These are phyloP conservation scores for Leptosphaerulina australis DNA, from an alignment of 2,329 filamentous ascomycete species.

Conservation along the genomic window DNA sequence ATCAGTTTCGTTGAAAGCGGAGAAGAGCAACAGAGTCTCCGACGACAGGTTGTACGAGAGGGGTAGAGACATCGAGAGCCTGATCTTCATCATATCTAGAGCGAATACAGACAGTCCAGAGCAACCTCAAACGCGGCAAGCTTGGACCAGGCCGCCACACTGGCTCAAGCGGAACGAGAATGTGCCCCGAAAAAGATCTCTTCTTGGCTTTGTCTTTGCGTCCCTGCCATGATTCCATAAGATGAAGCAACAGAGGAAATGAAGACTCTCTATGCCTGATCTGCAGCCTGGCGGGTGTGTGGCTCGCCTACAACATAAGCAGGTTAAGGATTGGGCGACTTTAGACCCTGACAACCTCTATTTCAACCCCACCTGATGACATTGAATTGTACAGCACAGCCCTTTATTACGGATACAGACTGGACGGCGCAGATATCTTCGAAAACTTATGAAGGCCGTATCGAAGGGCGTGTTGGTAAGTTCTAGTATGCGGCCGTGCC, in stretches of 20 bases:
- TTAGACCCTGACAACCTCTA: slow-evolving; percentile 7
- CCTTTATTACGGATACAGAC: neutral
- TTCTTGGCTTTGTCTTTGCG: neutral
- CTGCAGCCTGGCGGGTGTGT: slow-evolving; percentile 7
- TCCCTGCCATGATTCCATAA: slow-evolving; percentile 1
- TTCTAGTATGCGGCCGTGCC: slow-evolving; percentile 6
- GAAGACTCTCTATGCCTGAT: slow-evolving; percentile 6
- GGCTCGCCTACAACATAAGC: slow-evolving; percentile 6
- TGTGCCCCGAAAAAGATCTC: neutral
- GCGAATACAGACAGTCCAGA: slow-evolving; percentile 2
- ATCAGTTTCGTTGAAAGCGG: slow-evolving; percentile 11
- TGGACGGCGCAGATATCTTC: neutral
- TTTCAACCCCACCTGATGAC: slow-evolving; percentile 4
- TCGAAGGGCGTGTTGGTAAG: neutral
- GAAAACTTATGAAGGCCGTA: neutral
- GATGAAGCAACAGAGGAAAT: slow-evolving; percentile 3
- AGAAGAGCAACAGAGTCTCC: slow-evolving; percentile 11
- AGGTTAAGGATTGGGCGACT: slow-evolving; percentile 1
- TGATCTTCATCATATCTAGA: neutral
- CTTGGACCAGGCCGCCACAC: slow-evolving; percentile 7
- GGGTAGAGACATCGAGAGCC: slow-evolving; percentile 1
- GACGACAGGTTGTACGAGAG: slow-evolving; percentile 4
- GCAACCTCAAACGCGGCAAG: slow-evolving; percentile 5
- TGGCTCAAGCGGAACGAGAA: slow-evolving; percentile 8
- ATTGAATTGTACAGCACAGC: neutral